Evolutionary conservation across 441 rosid genomes (phyloP).

Genomic region (Isatis lusitanica): DNA sequence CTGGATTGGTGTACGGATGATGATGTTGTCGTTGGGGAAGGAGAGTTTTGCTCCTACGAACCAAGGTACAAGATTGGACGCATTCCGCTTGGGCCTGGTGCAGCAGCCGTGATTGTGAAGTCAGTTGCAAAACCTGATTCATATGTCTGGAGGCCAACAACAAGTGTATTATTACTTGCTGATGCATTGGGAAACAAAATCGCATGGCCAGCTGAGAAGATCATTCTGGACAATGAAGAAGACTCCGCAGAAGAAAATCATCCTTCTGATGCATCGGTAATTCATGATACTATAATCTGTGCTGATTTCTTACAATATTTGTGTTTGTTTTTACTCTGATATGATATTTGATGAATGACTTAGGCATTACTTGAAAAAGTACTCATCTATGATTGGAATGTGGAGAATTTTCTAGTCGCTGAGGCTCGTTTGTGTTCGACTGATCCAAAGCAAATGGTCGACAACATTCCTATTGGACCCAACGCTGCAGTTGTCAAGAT

Average conservation of each 20-base stretch:
- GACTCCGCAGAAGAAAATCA: too few species aligned
- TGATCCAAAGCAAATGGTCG: neutral
- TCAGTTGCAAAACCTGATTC: neutral
- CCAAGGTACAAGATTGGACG: neutral
- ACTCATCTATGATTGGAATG: neutral
- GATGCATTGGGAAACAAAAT: neutral
- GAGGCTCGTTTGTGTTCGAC: neutral
- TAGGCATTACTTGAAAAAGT: neutral
- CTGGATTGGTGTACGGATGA: neutral
- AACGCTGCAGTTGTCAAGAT: neutral
- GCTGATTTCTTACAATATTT: too few species aligned
- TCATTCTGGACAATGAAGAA: neutral
- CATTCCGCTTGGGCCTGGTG: neutral
- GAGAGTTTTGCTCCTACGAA: neutral
- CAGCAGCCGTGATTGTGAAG: neutral
- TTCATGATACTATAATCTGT: too few species aligned
- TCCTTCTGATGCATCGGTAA: too few species aligned
- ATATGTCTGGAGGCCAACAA: neutral
- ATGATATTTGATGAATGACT: neutral
- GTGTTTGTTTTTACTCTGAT: too few species aligned
- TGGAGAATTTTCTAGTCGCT: neutral
- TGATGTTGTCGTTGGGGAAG: conserved; percentile 5
- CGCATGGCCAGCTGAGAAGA: neutral
- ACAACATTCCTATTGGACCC: neutral
- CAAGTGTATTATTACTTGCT: neutral